Base-by-base conservation (phyloP, 2,329 filamentous ascomycete species). In the Lachnellula arida region DNA sequence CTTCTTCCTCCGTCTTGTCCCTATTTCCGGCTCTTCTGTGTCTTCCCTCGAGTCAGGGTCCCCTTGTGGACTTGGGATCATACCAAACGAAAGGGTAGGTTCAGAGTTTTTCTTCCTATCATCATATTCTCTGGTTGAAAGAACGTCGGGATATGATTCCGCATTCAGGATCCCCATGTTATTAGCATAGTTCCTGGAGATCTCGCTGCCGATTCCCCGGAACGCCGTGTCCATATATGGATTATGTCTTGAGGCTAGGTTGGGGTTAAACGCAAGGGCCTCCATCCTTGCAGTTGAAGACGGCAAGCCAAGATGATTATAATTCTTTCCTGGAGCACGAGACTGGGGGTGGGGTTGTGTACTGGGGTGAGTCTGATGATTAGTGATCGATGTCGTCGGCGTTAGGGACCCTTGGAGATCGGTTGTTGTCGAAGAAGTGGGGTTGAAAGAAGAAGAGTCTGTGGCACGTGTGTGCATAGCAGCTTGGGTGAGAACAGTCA, bases 141-240 rank as follows among this genome's bases (percentile, higher is more conserved):
- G 62, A 32, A 71, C 72, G 56, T 73, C 71, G 60, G 75, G 68
- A 58, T 76, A 79, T 39, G 72, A 70, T 65, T 79, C 76, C 43
- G 76, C 76, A 63, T 71, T 76, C 49, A 80, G 70, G 46, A 79
- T 77, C n/a, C 62, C 57, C 23, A 69, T 53, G 51, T 47, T 60
- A 42, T 54, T 57, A 8, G 54, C 55, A 40, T 59, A 59, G 23
- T 53, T 56, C 35, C 47, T 39, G n/a, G 58, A 55, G 32, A 58
- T 54, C 39, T 62, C 51, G 11, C 55, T 34, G 15, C 53, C 57
- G 43, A 64, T 56, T 2, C 54, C 55, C 9, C 54, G 56, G 23
- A 57, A 64, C 6, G 54, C 17, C 2, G 49, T 28, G 42, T 59
- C 55, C 55, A 65, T 57, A 40, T 61, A 67, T 5, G 55, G 23